Conservation (phyloP, 768 basidiomycete genomes). For the Sarcodon aspratus region DNA sequence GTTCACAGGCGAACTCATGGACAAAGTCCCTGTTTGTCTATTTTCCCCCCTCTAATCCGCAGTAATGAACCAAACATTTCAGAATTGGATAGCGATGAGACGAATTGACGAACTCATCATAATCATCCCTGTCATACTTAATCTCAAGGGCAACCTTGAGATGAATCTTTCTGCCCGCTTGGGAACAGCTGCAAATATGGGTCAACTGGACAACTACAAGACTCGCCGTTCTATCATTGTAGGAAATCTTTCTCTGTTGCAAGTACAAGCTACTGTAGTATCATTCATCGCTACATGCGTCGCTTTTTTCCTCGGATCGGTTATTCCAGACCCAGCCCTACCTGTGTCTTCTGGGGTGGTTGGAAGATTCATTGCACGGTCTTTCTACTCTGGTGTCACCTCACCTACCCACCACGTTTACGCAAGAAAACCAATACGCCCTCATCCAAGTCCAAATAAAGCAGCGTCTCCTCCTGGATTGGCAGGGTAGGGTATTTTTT, state of each 20-base stretch:
- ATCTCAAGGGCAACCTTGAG: constrained; percentile 96
- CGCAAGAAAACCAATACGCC: not conserved
- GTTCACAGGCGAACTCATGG: constrained; percentile 85
- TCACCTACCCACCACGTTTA: not conserved
- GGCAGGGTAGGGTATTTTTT: constrained; percentile 17
- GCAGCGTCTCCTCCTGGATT: constrained; percentile 19
- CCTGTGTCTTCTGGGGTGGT: constrained; percentile 5
- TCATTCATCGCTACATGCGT: constrained; percentile 78
- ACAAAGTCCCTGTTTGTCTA: constrained; percentile 62
- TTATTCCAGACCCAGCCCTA: constrained; percentile 30
- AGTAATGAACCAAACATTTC: not conserved
- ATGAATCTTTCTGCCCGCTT: constrained; percentile 97
- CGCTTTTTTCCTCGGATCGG: constrained; percentile 58
- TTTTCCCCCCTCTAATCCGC: not conserved
- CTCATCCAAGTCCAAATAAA: not conserved
- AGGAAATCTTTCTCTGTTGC: constrained; percentile 79
- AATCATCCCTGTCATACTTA: constrained; percentile 88
- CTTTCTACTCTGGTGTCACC: not conserved
- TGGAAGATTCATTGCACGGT: not conserved
- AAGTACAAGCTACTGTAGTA: constrained; percentile 88
- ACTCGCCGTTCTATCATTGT: constrained; percentile 54
- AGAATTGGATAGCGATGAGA: constrained; percentile 86
- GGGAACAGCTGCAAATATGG: constrained; percentile 91
- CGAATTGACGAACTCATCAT: constrained; percentile 93
- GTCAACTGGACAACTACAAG: constrained; percentile 69